Percentiles rank a stretch among this genome's conserved stretches.
Conservation (phyloP, 2,329 filamentous ascomycete species). For the Cytospora paraplurivora region DNA sequence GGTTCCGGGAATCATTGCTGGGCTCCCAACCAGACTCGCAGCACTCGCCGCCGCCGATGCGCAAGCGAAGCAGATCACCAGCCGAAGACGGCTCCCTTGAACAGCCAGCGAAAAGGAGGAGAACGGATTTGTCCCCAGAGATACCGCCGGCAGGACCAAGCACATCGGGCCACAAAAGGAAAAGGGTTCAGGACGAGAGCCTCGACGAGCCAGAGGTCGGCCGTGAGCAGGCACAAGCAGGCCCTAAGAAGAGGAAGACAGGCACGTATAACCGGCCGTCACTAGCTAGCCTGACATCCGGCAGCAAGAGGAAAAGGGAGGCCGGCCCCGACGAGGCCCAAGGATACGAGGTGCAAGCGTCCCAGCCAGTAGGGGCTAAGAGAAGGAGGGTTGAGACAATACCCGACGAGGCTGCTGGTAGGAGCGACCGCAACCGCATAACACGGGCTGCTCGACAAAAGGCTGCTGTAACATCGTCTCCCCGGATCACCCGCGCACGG, state of each 20-base stretch:
- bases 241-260: constrained; percentile 8
- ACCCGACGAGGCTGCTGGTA: background rate
- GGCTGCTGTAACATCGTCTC: background rate
- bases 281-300: background rate
- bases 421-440: background rate
- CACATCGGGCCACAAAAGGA: constrained; percentile 3
- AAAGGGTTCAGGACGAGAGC: background rate
- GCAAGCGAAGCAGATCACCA: background rate
- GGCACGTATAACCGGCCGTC: background rate
- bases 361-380: constrained; percentile 2
- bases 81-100: background rate
- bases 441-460: background rate
- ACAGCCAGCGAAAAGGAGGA: background rate
- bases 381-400: constrained; percentile 4
- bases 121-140: background rate
- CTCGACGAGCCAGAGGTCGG: background rate
- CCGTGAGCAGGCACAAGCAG: background rate
- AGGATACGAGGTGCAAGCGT: background rate
- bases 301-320: constrained; percentile 4
- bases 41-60: background rate
- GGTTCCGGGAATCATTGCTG: background rate
- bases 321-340: background rate
- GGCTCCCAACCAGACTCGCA: background rate
- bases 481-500: constrained; percentile 9
- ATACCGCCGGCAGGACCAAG: background rate